A percentile compares a stretch with the other conserved stretches of the same genome.
Conservation (phyloP, 345 rosid species). For the Pistacia integerrima region DNA sequence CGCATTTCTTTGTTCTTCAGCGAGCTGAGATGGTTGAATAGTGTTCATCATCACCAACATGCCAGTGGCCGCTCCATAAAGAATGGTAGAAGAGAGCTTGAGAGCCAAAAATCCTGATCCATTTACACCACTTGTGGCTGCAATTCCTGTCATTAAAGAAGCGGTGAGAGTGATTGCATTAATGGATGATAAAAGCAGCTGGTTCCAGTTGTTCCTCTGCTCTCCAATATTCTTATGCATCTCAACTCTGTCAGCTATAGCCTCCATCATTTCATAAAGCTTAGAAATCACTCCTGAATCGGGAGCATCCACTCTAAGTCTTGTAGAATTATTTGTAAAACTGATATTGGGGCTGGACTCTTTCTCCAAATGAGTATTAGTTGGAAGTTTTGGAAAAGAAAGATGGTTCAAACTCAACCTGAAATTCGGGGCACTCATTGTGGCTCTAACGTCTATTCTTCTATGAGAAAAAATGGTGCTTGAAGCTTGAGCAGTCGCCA, state of each 20-base stretch:
- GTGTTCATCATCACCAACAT: slow-evolving; percentile 47
- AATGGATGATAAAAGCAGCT: slow-evolving; percentile 47
- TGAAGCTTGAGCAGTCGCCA: slow-evolving; percentile 35
- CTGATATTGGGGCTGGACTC: background rate
- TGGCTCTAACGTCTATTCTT: slow-evolving; percentile 15
- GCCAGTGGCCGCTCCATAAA: slow-evolving; percentile 42
- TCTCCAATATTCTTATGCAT: slow-evolving; percentile 55
- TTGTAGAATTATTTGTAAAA: background rate
- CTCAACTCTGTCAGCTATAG: slow-evolving; percentile 51
- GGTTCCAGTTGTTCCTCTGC: slow-evolving; percentile 59
- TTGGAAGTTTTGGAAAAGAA: slow-evolving; percentile 27
- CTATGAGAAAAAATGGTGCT: slow-evolving; percentile 8
- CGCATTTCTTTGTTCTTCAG: slow-evolving; percentile 63
- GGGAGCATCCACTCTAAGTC: background rate
- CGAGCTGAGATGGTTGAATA: slow-evolving; percentile 64
- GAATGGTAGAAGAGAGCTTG: slow-evolving; percentile 38
- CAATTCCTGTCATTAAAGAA: slow-evolving; percentile 45
- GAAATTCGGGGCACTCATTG: slow-evolving; percentile 22
- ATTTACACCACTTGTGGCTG: slow-evolving; percentile 20
- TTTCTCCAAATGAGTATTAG: slow-evolving; percentile 3
- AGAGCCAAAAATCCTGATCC: slow-evolving; percentile 24
- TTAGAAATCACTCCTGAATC: slow-evolving; percentile 33
- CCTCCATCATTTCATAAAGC: slow-evolving; percentile 46
- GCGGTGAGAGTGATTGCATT: slow-evolving; percentile 54
- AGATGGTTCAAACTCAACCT: background rate